phyloP scores from a whole-genome alignment of 345 rosid genomes.

The Citrus inodora region DNA sequence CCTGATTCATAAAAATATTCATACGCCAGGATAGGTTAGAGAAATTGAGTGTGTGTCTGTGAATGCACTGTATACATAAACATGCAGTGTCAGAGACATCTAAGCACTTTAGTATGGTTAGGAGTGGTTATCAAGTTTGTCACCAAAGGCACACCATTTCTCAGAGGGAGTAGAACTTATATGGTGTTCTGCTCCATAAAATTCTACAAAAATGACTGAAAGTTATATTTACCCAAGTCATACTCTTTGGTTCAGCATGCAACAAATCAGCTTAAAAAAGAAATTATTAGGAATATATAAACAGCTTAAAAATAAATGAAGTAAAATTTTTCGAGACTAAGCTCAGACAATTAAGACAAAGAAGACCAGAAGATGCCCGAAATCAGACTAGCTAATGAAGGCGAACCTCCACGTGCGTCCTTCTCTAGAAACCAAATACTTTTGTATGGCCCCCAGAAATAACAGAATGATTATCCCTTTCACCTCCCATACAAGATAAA shows the following conservation, averaged over 20 bases:
- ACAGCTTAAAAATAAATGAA: not conserved
- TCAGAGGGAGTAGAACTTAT: not conserved
- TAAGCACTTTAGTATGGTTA: not conserved
- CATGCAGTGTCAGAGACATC: not conserved
- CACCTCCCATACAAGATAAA: not conserved
- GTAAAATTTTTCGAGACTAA: not conserved
- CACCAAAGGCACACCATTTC: not conserved
- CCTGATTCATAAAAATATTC: not conserved
- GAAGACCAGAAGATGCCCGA: not conserved
- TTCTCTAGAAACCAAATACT: not conserved
- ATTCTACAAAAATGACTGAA: not conserved
- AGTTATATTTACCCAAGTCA: not conserved
- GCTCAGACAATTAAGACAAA: not conserved
- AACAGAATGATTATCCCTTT: not conserved
- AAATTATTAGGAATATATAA: not conserved
- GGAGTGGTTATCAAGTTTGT: not conserved
- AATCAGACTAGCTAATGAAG: not conserved
- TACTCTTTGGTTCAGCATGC: not conserved
- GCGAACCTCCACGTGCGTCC: not conserved
- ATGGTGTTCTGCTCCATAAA: no score
- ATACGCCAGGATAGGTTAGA: not conserved
- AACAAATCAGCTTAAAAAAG: not conserved
- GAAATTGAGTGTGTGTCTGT: not conserved
- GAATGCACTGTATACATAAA: not conserved
- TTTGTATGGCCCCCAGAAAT: not conserved